A percentile compares a stretch with the other conserved stretches of the same genome.
These are phyloP conservation scores for Schoenoplectus triqueter DNA, from an alignment of 202 grass and related monocot species.

Conservation along the genomic window DNA sequence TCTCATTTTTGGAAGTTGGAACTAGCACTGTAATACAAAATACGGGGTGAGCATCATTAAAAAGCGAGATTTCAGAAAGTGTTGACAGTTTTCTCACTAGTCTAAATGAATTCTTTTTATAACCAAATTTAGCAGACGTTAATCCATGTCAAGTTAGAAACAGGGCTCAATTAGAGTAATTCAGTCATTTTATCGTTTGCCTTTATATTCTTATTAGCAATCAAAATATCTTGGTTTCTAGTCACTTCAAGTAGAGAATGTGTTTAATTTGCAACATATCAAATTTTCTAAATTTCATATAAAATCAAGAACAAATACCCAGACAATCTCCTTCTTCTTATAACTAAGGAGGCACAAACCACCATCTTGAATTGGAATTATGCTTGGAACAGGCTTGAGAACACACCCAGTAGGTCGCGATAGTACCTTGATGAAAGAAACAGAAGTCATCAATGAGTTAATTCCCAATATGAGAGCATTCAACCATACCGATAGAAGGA, in stretches of 20 bases:
- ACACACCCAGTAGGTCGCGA: slow-evolving; percentile 90
- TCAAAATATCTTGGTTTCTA: slow-evolving; percentile 24
- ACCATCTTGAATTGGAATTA: slow-evolving; percentile 69
- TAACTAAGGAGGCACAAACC: slow-evolving; percentile 87
- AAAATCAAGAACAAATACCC: slow-evolving; percentile 61
- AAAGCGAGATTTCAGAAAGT: neutral
- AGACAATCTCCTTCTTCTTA: slow-evolving; percentile 90
- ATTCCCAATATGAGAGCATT: slow-evolving; percentile 41
- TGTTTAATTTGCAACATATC: neutral
- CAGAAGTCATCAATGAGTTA: slow-evolving; percentile 33
- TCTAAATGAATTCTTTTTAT: neutral
- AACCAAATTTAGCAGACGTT: neutral
- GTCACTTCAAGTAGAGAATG: slow-evolving; percentile 32
- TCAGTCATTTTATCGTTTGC: slow-evolving; percentile 13
- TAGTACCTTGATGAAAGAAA: slow-evolving; percentile 67
- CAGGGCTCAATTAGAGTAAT: neutral
- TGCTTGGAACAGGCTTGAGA: slow-evolving; percentile 88
- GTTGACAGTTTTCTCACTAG: neutral
- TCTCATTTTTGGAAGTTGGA: neutral
- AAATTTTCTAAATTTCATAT: slow-evolving; percentile 7
- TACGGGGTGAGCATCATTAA: neutral
- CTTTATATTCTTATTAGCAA: neutral
- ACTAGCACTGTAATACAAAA: slow-evolving; percentile 14
- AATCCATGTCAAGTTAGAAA: neutral
- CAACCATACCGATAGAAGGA: neutral